These are phyloP conservation scores for Debaryomyces sp. DNA, from an alignment of 1,139 yeast species.

Conservation along the genomic window DNA sequence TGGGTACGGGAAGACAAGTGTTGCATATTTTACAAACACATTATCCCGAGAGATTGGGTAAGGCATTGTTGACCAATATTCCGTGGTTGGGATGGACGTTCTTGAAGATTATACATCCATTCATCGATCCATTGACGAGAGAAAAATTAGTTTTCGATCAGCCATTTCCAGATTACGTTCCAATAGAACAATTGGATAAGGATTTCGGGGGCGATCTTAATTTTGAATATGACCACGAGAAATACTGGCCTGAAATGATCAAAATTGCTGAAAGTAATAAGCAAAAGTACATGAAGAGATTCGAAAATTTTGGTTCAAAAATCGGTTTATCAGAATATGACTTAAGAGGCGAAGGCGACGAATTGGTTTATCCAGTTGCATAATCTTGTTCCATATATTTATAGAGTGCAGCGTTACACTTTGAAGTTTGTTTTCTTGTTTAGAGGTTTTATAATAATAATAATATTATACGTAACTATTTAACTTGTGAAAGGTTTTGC, in stretches of 20 bases:
- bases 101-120: conserved; percentile 50
- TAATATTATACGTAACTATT: conserved; percentile 2
- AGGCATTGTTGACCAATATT: conserved; percentile 49
- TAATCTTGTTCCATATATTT: neutral
- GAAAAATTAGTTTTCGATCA: conserved; percentile 53
- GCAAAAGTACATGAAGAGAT: conserved; percentile 38
- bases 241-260: conserved; percentile 49
- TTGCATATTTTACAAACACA: conserved; percentile 66
- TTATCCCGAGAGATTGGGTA: conserved; percentile 52
- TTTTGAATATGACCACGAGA: conserved; percentile 40
- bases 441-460: neutral
- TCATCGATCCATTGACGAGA: conserved; percentile 52
- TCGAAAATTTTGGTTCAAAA: conserved; percentile 40
- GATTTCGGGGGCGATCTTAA: conserved; percentile 45
- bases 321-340: conserved; percentile 67
- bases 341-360: conserved; percentile 60
- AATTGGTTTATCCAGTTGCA: neutral
- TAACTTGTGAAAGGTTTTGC: conserved; percentile 71
- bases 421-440: neutral
- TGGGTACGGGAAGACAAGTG: conserved; percentile 75
- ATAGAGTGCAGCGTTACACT: neutral
- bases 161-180: conserved; percentile 50
- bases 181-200: conserved; percentile 47
- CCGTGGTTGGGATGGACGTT: conserved; percentile 54
- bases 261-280: conserved; percentile 41